Conservation (phyloP, 139 green algal species). For the Micractinium sp. region DNA sequence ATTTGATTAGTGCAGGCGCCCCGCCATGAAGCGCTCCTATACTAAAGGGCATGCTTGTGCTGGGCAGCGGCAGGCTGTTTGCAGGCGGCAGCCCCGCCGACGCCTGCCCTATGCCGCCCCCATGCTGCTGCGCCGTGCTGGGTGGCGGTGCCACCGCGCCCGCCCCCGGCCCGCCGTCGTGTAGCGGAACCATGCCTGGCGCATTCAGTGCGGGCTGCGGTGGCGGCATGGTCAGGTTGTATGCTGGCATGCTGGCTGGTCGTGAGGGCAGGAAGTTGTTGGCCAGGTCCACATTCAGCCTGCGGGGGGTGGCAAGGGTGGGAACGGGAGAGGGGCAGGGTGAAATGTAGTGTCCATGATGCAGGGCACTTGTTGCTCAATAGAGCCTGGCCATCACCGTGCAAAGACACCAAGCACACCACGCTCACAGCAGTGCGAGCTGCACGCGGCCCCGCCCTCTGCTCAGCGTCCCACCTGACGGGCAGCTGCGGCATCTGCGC, state of each 20-base stretch:
- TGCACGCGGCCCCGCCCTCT: neutral
- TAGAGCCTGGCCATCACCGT: too few relatives aligned
- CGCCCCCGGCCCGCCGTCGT: neutral
- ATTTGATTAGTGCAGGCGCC: neutral
- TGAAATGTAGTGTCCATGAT: neutral
- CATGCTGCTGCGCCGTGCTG: neutral
- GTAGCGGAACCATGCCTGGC: constrained; percentile 50
- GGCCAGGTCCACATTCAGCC: constrained; percentile 75
- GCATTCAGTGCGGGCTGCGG: constrained; percentile 45
- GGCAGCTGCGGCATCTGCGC: constrained; percentile 88
- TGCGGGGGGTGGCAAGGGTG: constrained; percentile 34
- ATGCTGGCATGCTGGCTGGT: constrained; percentile 8
- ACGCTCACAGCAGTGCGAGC: neutral
- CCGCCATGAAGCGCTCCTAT: constrained; percentile 1
- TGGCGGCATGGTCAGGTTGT: constrained; percentile 35
- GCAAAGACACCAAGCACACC: neutral
- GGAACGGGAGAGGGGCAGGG: neutral
- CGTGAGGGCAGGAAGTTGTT: constrained; percentile 63
- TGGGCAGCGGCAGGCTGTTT: neutral
- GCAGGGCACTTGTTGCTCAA: too few relatives aligned
- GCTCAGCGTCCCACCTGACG: constrained; percentile 44
- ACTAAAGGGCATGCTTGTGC: constrained; percentile 3
- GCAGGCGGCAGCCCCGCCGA: neutral
- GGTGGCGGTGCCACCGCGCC: neutral
- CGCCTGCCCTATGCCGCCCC: neutral